Evolutionary conservation across 768 basidiomycete genomes (phyloP).

Genomic region (Mycena alexandri): DNA sequence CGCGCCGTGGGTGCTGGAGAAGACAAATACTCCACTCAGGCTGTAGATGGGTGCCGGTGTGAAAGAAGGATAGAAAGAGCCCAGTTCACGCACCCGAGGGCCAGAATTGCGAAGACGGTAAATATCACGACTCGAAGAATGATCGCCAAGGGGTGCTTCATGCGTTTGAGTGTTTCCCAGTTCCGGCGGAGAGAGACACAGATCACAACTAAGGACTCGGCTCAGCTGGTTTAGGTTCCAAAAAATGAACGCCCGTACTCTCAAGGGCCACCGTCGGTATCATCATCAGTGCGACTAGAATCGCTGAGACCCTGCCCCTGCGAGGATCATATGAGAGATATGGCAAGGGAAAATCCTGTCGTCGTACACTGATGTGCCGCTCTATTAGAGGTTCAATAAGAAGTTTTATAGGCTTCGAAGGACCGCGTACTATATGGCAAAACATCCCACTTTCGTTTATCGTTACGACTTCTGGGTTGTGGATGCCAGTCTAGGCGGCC

Average conservation of each 20-base stretch:
- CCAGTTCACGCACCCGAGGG: conserved; percentile 38
- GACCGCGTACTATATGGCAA: conserved; percentile 38
- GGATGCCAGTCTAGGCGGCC: conserved; percentile 34
- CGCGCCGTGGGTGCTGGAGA: conserved; percentile 38
- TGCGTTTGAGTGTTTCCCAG: conserved; percentile 39
- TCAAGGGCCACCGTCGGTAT: conserved; percentile 40
- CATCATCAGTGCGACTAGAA: conserved; percentile 33
- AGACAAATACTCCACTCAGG: conserved; percentile 42
- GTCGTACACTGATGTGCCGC: conserved; percentile 26
- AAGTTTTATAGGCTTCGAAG: not conserved
- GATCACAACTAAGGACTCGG: conserved; percentile 31
- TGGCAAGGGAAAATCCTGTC: not conserved
- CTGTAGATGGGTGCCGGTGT: conserved; percentile 20
- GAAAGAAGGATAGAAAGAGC: not conserved
- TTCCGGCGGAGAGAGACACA: conserved; percentile 39
- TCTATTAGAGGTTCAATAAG: conserved; percentile 20
- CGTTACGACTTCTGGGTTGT: conserved; percentile 29
- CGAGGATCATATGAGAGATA: not conserved
- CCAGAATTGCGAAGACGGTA: conserved; percentile 39
- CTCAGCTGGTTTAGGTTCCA: not conserved
- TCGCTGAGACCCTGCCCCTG: conserved; percentile 39
- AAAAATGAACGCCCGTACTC: conserved; percentile 22
- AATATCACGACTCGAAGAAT: conserved; percentile 42
- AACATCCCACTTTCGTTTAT: conserved; percentile 44
- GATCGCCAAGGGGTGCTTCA: conserved; percentile 38